A percentile compares a stretch with the other conserved stretches of the same genome.
phyloP scores from a whole-genome alignment of 2,329 filamentous ascomycete species.

The Fusarium sp. region DNA sequence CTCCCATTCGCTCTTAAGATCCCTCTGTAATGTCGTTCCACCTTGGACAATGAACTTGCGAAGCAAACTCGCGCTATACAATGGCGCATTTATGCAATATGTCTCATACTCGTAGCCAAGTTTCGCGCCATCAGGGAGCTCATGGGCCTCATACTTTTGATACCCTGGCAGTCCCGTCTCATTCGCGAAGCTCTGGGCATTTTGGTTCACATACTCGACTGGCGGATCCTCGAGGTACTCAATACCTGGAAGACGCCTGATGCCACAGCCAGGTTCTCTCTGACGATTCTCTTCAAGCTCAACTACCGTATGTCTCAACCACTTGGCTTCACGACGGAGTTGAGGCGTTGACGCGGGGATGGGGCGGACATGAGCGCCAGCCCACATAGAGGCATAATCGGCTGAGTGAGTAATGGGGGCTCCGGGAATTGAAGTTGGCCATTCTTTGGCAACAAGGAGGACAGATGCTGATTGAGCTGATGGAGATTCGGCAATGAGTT shows the following conservation, averaged over 20 bases:
- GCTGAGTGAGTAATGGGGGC: constrained; percentile 48
- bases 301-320: constrained; percentile 48
- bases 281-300: constrained; percentile 44
- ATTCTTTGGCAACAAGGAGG: constrained; percentile 51
- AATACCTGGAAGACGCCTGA: constrained; percentile 63
- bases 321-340: constrained; percentile 50
- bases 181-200: constrained; percentile 41
- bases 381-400: constrained; percentile 69
- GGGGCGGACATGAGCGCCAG: constrained; percentile 67
- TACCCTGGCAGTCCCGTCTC: constrained; percentile 50
- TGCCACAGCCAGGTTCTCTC: constrained; percentile 54
- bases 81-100: constrained; percentile 67
- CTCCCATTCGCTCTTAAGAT: constrained; percentile 51
- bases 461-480: constrained; percentile 24
- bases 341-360: constrained; percentile 56
- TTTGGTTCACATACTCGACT: constrained; percentile 53
- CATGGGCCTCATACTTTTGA: constrained; percentile 47
- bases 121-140: constrained; percentile 58
- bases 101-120: constrained; percentile 66
- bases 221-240: constrained; percentile 65
- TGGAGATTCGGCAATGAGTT: constrained; percentile 20
- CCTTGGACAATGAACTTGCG: constrained; percentile 51
- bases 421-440: constrained; percentile 53
- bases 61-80: constrained; percentile 60
- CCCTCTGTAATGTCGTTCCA: constrained; percentile 46